Conservation (phyloP, 768 basidiomycete species). For the Suillus variegatus region DNA sequence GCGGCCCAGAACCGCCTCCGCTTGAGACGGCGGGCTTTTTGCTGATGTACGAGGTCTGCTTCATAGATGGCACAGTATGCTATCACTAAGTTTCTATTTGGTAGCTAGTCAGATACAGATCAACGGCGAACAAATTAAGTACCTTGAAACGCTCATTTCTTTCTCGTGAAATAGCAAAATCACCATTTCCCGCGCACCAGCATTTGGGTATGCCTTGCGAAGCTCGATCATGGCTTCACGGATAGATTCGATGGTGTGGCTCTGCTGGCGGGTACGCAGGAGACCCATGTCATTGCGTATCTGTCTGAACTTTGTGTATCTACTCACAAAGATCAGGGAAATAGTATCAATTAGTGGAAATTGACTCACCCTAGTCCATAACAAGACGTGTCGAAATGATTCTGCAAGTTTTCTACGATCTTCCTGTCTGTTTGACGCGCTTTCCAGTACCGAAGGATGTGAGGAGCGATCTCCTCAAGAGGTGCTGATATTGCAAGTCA, state of each 20-base stretch:
- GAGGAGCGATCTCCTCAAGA: background rate
- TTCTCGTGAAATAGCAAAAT: background rate
- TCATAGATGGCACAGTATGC: background rate
- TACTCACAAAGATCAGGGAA: background rate
- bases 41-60: background rate
- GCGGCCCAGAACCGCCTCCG: no score
- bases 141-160: background rate
- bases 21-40: background rate
- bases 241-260: constrained; percentile 25
- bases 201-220: constrained; percentile 24
- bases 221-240: constrained; percentile 18
- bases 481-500: background rate
- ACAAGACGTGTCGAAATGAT: constrained; percentile 22
- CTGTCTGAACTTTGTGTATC: background rate
- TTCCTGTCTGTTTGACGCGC: constrained; percentile 26
- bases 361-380: constrained; percentile 26
- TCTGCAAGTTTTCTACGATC: constrained; percentile 22
- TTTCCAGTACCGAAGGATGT: constrained; percentile 23
- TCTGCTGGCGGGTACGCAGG: constrained; percentile 21
- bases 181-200: background rate
- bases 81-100: background rate
- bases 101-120: background rate
- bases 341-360: background rate
- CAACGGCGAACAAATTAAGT: background rate
- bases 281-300: constrained; percentile 19